These are phyloP conservation scores for Suhomyces canberraensis DNA, from an alignment of 805 yeast genomes.

Conservation along the genomic window DNA sequence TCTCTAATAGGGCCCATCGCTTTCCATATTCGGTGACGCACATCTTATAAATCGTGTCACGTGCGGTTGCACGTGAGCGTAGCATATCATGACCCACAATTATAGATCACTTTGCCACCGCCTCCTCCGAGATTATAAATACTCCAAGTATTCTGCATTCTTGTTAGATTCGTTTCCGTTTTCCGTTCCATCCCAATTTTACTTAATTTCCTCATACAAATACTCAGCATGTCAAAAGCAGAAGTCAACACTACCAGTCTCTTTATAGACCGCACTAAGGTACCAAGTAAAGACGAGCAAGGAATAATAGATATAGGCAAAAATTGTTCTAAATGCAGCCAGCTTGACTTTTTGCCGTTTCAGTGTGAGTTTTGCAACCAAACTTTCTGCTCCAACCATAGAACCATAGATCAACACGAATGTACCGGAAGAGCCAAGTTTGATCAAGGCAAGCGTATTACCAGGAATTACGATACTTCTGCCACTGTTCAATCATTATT, in stretches of 20 bases:
- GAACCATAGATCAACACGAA: constrained; percentile 32
- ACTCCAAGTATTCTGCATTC: neutral
- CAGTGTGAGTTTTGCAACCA: constrained; percentile 46
- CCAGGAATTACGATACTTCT: constrained; percentile 9
- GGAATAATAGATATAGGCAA: constrained; percentile 56
- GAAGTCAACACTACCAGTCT: constrained; percentile 10
- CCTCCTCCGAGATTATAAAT: constrained; percentile 7
- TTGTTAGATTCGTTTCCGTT: neutral
- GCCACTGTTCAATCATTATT: constrained; percentile 48
- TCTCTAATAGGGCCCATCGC: neutral
- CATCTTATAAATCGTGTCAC: neutral
- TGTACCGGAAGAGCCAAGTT: constrained; percentile 21
- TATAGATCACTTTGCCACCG: constrained; percentile 10
- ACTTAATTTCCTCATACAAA: neutral
- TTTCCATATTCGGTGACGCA: neutral
- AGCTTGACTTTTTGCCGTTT: constrained; percentile 58
- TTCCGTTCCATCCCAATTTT: neutral
- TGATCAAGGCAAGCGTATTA: constrained; percentile 5
- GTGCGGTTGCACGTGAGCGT: neutral
- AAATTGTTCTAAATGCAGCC: constrained; percentile 51
- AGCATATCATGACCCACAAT: neutral
- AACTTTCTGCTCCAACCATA: constrained; percentile 50
- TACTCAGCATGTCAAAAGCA: constrained; percentile 2
- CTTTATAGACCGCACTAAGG: constrained; percentile 20
- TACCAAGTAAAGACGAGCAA: constrained; percentile 20